Evolutionary conservation across 164 flowering plant species (phyloP), one percentile per base, ranked within the genome.

Genomic region (Nelumbo lutea): DNA sequence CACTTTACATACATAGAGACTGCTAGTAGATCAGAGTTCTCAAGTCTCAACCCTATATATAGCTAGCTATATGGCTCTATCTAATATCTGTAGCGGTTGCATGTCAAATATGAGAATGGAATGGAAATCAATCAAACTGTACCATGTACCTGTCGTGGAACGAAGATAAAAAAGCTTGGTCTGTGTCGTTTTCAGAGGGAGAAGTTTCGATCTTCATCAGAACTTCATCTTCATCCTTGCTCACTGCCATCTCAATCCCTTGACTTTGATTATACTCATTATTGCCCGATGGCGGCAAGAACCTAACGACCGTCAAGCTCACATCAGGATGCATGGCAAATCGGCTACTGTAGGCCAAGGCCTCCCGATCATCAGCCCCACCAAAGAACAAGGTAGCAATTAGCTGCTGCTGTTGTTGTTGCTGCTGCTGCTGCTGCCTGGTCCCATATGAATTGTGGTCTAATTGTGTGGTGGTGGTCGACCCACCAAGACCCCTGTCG

Each of bases 331-430:
- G 84, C 43, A 43, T 47, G 5, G 79, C 78, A 1, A 87, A 73
- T 9, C 84, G 73, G 59, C 67, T 73, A 67, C 92, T 77, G 52
- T 78, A 79, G 0, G 90, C 84, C 61, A 89, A 61, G 4, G 96
- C 92, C 75, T 89, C 96, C 0, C 86, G 83, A 68, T 89, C 96
- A 67, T 89, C 92, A 1, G 87, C 80, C 0, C 96, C 96, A 5
- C 92, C 90, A 66, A 87, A 87, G 66, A 86, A 89, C 73, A 89
- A 69, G 3, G 74, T 68, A 0, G 84, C 96, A 7, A 85, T 77
- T 5, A 27, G 27, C 27, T 27, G 27, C 27, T 27, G 27, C 27
- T 27, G 27, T 27, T 27, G 27, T 27, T 27, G 27, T 27, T 27
- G 27, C 0, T 27, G 27, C 27, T 27, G 27, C 27, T 27, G 27